phyloP scores from a whole-genome alignment of 176 grass and related monocot genomes.

The Urochloa ruziziensis region DNA sequence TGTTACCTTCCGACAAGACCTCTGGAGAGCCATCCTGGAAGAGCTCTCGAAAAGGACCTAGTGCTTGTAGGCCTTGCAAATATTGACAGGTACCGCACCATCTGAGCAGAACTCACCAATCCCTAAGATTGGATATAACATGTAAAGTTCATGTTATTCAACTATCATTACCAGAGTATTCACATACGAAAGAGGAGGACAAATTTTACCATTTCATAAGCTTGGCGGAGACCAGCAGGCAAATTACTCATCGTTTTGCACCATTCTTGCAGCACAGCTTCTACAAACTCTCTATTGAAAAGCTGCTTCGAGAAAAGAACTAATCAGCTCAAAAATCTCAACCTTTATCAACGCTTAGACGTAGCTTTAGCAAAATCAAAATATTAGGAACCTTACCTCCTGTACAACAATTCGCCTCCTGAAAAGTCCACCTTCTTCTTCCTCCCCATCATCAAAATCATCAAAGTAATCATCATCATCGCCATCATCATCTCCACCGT shows the following conservation, averaged over 20 bases:
- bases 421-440: constrained; percentile 86
- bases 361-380: constrained; percentile 17
- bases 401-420: constrained; percentile 73
- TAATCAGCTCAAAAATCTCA: constrained; percentile 26
- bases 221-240: constrained; percentile 85
- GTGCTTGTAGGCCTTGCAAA: constrained; percentile 84
- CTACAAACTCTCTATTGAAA: constrained; percentile 92
- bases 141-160: constrained; percentile 34
- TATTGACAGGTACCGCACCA: constrained; percentile 79
- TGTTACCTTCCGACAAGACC: constrained; percentile 94
- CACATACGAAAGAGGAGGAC: constrained; percentile 8
- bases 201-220: constrained; percentile 84
- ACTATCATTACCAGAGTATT: constrained; percentile 14
- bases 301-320: constrained; percentile 53
- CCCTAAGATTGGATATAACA: constrained; percentile 56
- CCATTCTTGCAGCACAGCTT: constrained; percentile 97
- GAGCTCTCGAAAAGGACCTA: constrained; percentile 71
- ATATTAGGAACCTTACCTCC: constrained; percentile 64
- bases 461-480: constrained; percentile 99
- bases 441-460: constrained; percentile 94
- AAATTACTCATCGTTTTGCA: constrained; percentile 83
- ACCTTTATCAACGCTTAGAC: not conserved
- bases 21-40: constrained; percentile 83
- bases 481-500: constrained; percentile 92
- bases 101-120: constrained; percentile 91